Evolutionary conservation across 371 early-diverging fungal species (phyloP).

Genomic region (Saksenaea oblongispora): DNA sequence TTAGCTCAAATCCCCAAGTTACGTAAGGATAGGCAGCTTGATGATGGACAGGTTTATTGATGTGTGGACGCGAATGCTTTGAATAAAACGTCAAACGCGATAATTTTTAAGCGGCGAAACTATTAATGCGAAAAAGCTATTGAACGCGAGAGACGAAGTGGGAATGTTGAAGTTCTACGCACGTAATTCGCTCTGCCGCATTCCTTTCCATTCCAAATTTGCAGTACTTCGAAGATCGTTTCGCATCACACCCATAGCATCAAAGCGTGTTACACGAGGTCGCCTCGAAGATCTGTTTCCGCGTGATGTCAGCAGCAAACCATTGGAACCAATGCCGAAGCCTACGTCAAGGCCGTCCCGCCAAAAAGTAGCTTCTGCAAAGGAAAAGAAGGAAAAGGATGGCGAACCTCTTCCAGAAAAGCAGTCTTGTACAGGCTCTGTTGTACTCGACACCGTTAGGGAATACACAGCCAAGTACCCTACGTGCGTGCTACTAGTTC

Average conservation of each 20-base stretch:
- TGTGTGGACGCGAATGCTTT: no score
- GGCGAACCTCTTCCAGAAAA: constrained; percentile 14
- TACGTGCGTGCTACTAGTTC: constrained; percentile 78
- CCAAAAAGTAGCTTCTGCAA: background rate
- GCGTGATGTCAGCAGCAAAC: background rate
- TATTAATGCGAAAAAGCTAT: background rate
- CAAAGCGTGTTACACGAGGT: constrained; percentile 12
- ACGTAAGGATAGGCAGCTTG: no score
- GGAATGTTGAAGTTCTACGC: background rate
- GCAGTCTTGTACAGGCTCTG: constrained; percentile 34
- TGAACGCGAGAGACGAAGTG: background rate
- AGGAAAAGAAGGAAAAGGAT: background rate
- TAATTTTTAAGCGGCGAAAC: background rate
- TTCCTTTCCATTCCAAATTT: background rate
- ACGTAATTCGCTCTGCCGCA: background rate
- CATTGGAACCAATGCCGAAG: background rate
- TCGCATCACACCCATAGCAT: background rate
- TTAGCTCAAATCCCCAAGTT: no score
- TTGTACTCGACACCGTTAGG: constrained; percentile 59
- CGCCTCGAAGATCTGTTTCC: constrained; percentile 6
- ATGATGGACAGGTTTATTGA: no score
- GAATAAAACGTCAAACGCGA: no score
- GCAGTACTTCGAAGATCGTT: background rate
- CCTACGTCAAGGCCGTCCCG: background rate
- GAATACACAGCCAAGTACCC: constrained; percentile 71